Evolutionary conservation across 495 filamentous ascomycete genomes (phyloP).

Genomic region (Penicillium ucsense): DNA sequence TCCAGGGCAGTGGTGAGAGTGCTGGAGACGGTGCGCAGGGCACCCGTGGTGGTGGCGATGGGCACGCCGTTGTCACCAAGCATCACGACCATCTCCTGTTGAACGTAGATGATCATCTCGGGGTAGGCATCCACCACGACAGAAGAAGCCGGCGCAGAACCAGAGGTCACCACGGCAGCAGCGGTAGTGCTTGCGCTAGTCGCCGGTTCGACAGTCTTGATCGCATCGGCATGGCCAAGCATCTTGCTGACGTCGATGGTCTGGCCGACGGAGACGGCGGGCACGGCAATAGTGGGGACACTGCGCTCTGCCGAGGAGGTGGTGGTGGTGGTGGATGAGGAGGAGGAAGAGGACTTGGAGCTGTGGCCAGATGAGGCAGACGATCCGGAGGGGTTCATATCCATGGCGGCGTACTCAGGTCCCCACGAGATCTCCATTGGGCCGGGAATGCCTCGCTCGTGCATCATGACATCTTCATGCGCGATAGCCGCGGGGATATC

Average conservation of each 20-base stretch:
- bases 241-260: conserved; percentile 3
- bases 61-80: conserved; percentile 19
- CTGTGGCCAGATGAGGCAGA: too few relatives aligned
- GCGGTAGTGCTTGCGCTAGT: neutral
- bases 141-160: conserved; percentile 17
- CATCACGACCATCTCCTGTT: conserved; percentile 28
- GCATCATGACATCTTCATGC: conserved; percentile 25
- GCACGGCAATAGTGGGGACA: neutral
- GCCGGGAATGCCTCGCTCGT: conserved; percentile 41
- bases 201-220: conserved; percentile 1
- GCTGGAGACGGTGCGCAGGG: conserved; percentile 13
- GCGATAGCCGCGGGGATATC: conserved; percentile 34
- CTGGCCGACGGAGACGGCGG: conserved; percentile 6
- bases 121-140: conserved; percentile 19
- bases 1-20: conserved; percentile 7
- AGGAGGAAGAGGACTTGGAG: conserved; percentile 1
- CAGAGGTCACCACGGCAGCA: conserved; percentile 7
- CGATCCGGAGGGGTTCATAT: neutral
- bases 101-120: conserved; percentile 27
- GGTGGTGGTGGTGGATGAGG: conserved; percentile 1
- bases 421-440: conserved; percentile 42
- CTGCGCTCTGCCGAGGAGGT: neutral
- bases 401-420: conserved; percentile 37
- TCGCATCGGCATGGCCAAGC: neutral
- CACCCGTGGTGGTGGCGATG: conserved; percentile 17